Conservation (phyloP, 2,329 filamentous ascomycete genomes). For the Didymella arachidicola region DNA sequence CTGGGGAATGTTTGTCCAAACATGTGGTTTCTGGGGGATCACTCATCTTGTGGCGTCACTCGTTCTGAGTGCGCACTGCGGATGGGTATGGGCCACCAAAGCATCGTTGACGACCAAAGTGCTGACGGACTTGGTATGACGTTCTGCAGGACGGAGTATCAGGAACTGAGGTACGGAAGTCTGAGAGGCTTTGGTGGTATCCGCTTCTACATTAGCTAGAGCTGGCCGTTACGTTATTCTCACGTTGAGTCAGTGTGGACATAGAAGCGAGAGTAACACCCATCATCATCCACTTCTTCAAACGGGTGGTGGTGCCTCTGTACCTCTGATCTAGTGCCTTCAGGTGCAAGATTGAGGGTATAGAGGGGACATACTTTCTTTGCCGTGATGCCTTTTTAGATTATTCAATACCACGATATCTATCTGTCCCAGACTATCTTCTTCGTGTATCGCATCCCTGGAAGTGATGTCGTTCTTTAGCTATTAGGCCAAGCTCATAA, state of each 20-base stretch:
- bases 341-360: slow-evolving; percentile 35
- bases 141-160: neutral
- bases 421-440: neutral
- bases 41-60: slow-evolving; percentile 15
- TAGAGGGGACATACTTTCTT: slow-evolving; percentile 39
- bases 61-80: slow-evolving; percentile 11
- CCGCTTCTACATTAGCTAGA: slow-evolving; percentile 54
- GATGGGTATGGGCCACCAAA: slow-evolving; percentile 13
- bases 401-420: neutral
- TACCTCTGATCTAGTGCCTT: slow-evolving; percentile 34
- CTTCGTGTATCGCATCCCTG: neutral
- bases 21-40: slow-evolving; percentile 23
- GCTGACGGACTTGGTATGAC: neutral
- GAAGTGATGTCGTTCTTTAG: neutral
- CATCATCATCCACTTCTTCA: slow-evolving; percentile 34
- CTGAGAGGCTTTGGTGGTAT: slow-evolving; percentile 15
- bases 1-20: slow-evolving; percentile 6
- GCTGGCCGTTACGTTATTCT: slow-evolving; percentile 49
- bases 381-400: slow-evolving; percentile 7
- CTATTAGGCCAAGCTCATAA: neutral
- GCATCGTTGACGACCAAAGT: slow-evolving; percentile 7
- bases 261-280: slow-evolving; percentile 51
- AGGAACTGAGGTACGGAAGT: neutral
- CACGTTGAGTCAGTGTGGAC: slow-evolving; percentile 54
- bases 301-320: slow-evolving; percentile 41